Evolutionary conservation across 2,329 filamentous ascomycete species (phyloP).

Genomic region (Diatrype stigma): DNA sequence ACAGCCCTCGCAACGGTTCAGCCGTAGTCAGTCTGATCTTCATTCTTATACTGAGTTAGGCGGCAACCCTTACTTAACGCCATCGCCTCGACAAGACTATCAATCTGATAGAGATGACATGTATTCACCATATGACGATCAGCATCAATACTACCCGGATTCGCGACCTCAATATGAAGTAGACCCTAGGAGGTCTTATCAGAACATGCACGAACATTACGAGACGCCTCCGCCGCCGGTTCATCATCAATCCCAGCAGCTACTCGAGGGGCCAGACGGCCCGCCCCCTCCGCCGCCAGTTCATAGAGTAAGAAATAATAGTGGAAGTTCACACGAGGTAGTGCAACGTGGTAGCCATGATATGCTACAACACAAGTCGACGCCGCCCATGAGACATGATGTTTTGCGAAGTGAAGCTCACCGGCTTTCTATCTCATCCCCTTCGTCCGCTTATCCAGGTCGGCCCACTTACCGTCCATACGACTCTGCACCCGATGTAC

Average conservation of each 20-base stretch:
- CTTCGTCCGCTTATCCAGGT: slow-evolving; percentile 45
- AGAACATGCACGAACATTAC: slow-evolving; percentile 14
- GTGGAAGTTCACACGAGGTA: slow-evolving; percentile 37
- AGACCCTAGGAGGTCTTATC: slow-evolving; percentile 17
- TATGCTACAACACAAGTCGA: slow-evolving; percentile 36
- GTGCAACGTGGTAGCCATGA: slow-evolving; percentile 39
- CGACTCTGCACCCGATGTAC: slow-evolving; percentile 42
- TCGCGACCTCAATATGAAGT: slow-evolving; percentile 26
- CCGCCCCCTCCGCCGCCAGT: slow-evolving; percentile 54
- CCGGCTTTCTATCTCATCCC: slow-evolving; percentile 39
- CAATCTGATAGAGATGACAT: slow-evolving; percentile 24
- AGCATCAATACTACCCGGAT: slow-evolving; percentile 29
- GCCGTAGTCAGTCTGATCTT: slow-evolving; percentile 30
- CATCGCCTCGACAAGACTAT: slow-evolving; percentile 34
- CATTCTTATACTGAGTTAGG: slow-evolving; percentile 28
- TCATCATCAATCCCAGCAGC: slow-evolving; percentile 25
- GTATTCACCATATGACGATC: slow-evolving; percentile 21
- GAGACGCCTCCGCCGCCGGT: slow-evolving; percentile 14
- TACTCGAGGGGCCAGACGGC: slow-evolving; percentile 36
- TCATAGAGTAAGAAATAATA: slow-evolving; percentile 47
- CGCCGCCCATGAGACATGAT: slow-evolving; percentile 52
- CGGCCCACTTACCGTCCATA: slow-evolving; percentile 49
- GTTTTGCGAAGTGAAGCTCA: slow-evolving; percentile 56
- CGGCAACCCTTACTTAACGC: slow-evolving; percentile 27
- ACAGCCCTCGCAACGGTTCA: slow-evolving; percentile 26